Evolutionary conservation across 108 stramenopile genomes (phyloP).

Genomic region (Skeletonema grethae): DNA sequence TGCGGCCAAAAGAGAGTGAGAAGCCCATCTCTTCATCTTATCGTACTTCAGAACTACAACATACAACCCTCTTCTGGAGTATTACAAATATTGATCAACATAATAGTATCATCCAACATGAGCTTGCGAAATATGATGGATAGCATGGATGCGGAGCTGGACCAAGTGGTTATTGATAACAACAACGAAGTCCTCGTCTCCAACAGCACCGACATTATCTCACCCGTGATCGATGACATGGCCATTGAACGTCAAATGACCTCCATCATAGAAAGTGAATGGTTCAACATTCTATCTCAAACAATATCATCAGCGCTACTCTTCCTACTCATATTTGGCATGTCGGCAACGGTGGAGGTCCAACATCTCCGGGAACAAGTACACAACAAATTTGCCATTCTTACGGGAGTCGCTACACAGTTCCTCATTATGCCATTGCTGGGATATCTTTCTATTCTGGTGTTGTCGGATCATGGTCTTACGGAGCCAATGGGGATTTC

Average conservation of each 20-base stretch:
- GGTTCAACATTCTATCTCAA: slow-evolving; percentile 38
- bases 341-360: slow-evolving; percentile 76
- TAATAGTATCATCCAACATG: not conserved
- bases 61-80: no score
- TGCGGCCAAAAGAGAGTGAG: no score
- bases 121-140: not conserved
- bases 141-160: not conserved
- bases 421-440: slow-evolving; percentile 85
- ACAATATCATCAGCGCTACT: slow-evolving; percentile 52
- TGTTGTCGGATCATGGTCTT: slow-evolving; percentile 40
- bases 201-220: not conserved
- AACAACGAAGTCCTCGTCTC: not conserved
- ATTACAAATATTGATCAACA: no score
- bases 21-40: no score
- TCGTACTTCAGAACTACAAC: no score
- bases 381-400: slow-evolving; percentile 57
- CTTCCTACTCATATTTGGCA: slow-evolving; percentile 75
- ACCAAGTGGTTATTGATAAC: not conserved
- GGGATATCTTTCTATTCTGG: slow-evolving; percentile 73
- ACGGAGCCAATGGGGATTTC: slow-evolving; percentile 66
- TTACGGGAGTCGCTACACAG: slow-evolving; percentile 52
- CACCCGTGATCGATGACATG: not conserved
- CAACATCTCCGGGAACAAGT: slow-evolving; percentile 50
- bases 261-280: slow-evolving; percentile 8
- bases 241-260: not conserved